Evolutionary conservation across 2,329 filamentous ascomycete genomes (phyloP).

Genomic region (Aspergillus cejpii): DNA sequence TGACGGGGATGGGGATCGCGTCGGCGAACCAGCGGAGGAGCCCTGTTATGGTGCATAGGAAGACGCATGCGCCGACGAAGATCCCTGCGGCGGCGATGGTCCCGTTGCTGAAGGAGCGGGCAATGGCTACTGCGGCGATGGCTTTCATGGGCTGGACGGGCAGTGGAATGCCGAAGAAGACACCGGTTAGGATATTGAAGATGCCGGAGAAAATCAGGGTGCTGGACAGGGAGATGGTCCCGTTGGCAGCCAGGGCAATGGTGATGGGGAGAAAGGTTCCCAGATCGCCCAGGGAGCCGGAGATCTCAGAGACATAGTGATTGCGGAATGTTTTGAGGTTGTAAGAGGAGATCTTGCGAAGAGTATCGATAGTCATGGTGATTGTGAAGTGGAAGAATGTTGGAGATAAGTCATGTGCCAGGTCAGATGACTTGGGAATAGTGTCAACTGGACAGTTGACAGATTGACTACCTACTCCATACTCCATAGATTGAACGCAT

Average conservation of each 20-base stretch:
- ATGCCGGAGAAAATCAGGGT: slow-evolving; percentile 84
- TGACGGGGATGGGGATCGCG: slow-evolving; percentile 75
- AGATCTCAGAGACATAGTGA: slow-evolving; percentile 66
- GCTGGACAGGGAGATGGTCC: slow-evolving; percentile 71
- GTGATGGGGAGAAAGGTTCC: slow-evolving; percentile 85
- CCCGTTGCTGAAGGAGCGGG: slow-evolving; percentile 57
- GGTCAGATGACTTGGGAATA: too few species aligned
- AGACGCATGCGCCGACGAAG: slow-evolving; percentile 65
- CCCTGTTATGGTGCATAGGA: slow-evolving; percentile 71
- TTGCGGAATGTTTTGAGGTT: slow-evolving; percentile 52
- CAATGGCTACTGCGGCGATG: slow-evolving; percentile 83
- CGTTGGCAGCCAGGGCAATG: slow-evolving; percentile 72
- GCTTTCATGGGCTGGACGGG: slow-evolving; percentile 89
- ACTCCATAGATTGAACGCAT: too few species aligned
- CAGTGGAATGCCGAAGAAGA: slow-evolving; percentile 77
- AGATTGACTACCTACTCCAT: too few species aligned
- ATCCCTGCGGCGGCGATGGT: slow-evolving; percentile 78
- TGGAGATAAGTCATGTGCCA: too few species aligned
- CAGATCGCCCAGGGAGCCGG: slow-evolving; percentile 80
- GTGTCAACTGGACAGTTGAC: too few species aligned
- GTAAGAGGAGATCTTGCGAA: slow-evolving; percentile 34
- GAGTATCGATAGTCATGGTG: slow-evolving; percentile 21
- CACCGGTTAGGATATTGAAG: slow-evolving; percentile 77
- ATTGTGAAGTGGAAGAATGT: too few species aligned
- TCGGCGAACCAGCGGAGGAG: slow-evolving; percentile 66